Conservation (phyloP, 345 rosid species). For the Arabis hirsuta region DNA sequence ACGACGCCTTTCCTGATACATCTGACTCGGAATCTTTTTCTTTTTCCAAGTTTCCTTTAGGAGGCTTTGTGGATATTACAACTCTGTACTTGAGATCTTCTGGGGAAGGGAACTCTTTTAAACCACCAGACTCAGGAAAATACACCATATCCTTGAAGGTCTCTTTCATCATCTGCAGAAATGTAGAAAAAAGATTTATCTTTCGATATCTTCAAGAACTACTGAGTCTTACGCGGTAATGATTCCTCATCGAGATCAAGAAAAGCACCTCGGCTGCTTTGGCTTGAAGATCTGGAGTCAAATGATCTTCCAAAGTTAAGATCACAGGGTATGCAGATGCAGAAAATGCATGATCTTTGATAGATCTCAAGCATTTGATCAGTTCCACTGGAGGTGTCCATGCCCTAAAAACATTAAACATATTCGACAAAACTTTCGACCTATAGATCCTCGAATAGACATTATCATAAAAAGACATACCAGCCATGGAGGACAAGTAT, state of each 20-base stretch:
- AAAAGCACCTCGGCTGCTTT: constrained; percentile 73
- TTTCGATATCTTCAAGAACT: constrained; percentile 13
- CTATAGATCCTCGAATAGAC: neutral
- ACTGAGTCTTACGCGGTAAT: neutral
- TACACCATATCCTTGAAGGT: constrained; percentile 62
- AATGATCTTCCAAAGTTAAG: constrained; percentile 77
- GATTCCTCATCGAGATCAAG: constrained; percentile 11
- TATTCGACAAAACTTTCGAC: constrained; percentile 6
- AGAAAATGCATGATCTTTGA: constrained; percentile 68
- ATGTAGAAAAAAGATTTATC: neutral
- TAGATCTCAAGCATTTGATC: constrained; percentile 70
- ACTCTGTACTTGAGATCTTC: constrained; percentile 62
- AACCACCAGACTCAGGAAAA: constrained; percentile 49
- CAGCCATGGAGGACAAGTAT: constrained; percentile 92
- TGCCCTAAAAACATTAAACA: constrained; percentile 59
- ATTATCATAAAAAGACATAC: constrained; percentile 44
- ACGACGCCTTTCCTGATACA: constrained; percentile 49
- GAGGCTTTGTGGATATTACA: constrained; percentile 73
- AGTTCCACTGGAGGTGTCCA: constrained; percentile 87
- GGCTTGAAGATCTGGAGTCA: constrained; percentile 71
- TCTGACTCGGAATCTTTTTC: constrained; percentile 57
- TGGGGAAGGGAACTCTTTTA: constrained; percentile 71
- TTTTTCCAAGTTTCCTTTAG: constrained; percentile 50
- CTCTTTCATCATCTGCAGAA: constrained; percentile 60
- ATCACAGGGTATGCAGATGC: constrained; percentile 72